Percentiles rank a stretch among this genome's conserved stretches.
These are phyloP conservation scores for Vigna mungo DNA, from an alignment of 306 rosid species.

Conservation along the genomic window DNA sequence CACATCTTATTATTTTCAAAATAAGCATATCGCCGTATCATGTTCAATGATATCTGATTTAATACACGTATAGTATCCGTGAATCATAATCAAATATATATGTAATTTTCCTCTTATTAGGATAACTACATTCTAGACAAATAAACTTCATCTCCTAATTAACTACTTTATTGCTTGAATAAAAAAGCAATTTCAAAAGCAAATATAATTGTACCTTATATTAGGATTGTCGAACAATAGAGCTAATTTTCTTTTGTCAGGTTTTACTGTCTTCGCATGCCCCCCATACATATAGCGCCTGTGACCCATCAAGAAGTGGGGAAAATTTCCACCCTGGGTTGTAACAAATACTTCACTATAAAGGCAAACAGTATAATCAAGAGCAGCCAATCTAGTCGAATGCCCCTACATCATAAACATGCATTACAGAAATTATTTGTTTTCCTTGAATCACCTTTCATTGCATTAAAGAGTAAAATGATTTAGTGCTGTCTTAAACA, in stretches of 20 bases:
- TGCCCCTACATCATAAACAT: slow-evolving; percentile 81
- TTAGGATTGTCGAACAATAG: slow-evolving; percentile 72
- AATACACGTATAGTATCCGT: too few relatives aligned
- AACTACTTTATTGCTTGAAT: not conserved
- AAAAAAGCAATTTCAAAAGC: not conserved
- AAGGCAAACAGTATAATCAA: slow-evolving; percentile 95
- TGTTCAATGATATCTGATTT: too few relatives aligned
- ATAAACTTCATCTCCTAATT: not conserved
- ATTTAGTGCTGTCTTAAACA: slow-evolving; percentile 28
- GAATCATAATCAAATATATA: slow-evolving; percentile 44
- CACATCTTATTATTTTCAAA: too few relatives aligned
- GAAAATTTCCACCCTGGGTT: slow-evolving; percentile 97
- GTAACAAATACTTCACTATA: slow-evolving; percentile 96
- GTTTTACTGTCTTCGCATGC: slow-evolving; percentile 92
- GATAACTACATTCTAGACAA: slow-evolving; percentile 56
- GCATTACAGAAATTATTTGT: slow-evolving; percentile 9
- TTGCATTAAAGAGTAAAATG: slow-evolving; percentile 41
- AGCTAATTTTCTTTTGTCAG: slow-evolving; percentile 90
- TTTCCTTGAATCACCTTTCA: slow-evolving; percentile 25
- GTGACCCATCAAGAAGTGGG: slow-evolving; percentile 98
- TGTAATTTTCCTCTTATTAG: slow-evolving; percentile 69
- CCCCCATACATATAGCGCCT: slow-evolving; percentile 84
- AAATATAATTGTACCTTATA: slow-evolving; percentile 64
- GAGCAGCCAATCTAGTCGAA: slow-evolving; percentile 95
- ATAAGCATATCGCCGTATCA: too few relatives aligned